A percentile compares a stretch with the other conserved stretches of the same genome.
Evolutionary conservation across 2,329 filamentous ascomycete genomes (phyloP).

Genomic region (Bisporella sp.): DNA sequence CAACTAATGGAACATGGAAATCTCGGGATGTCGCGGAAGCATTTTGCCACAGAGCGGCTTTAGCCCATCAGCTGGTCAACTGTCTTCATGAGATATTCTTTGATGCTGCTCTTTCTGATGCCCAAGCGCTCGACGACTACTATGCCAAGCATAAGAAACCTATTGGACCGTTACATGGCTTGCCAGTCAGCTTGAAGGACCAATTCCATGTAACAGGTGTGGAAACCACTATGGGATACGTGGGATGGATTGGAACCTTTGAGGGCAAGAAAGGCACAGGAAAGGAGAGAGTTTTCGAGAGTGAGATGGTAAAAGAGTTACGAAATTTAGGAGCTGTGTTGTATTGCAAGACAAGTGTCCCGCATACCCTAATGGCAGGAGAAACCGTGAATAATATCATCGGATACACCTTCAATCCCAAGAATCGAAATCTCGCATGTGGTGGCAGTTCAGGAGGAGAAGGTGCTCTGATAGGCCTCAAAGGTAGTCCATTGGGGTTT

Average conservation of each 20-base stretch:
- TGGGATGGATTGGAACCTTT: slow-evolving; percentile 57
- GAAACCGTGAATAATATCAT: slow-evolving; percentile 39
- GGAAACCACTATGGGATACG: slow-evolving; percentile 47
- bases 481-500: slow-evolving; percentile 25
- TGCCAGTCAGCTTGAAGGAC: slow-evolving; percentile 34
- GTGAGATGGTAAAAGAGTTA: slow-evolving; percentile 34
- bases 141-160: slow-evolving; percentile 31
- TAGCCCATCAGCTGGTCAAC: slow-evolving; percentile 50
- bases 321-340: slow-evolving; percentile 32
- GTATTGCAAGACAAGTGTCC: slow-evolving; percentile 35
- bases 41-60: slow-evolving; percentile 47
- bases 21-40: slow-evolving; percentile 45
- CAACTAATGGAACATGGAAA: slow-evolving; percentile 46
- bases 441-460: slow-evolving; percentile 28
- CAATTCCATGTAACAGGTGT: slow-evolving; percentile 28
- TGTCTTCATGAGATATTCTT: slow-evolving; percentile 53
- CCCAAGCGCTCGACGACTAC: slow-evolving; percentile 45
- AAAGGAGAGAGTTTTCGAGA: slow-evolving; percentile 45
- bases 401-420: slow-evolving; percentile 30
- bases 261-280: slow-evolving; percentile 44
- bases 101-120: slow-evolving; percentile 41
- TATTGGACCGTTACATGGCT: slow-evolving; percentile 33
- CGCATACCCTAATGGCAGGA: slow-evolving; percentile 31
- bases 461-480: slow-evolving; percentile 26
- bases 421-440: slow-evolving; percentile 21